These are phyloP conservation scores for Lactarius psammicola DNA, from an alignment of 768 basidiomycete species.

Conservation along the genomic window DNA sequence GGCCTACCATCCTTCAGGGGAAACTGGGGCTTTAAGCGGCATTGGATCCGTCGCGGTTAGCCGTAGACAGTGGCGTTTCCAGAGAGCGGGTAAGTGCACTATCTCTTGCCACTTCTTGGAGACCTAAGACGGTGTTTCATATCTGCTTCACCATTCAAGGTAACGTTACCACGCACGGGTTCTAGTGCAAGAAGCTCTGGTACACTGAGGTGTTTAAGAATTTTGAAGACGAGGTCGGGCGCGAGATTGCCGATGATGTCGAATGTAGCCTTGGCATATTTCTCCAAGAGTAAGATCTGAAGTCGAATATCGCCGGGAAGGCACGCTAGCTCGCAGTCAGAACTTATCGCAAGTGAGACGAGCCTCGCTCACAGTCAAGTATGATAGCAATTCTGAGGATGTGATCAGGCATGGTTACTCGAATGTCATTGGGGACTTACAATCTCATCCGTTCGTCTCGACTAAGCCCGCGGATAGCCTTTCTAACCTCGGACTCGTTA, in stretches of 20 bases:
- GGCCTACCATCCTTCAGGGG: slow-evolving; percentile 70
- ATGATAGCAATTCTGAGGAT: slow-evolving; percentile 55
- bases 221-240: slow-evolving; percentile 59
- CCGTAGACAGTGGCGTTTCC: slow-evolving; percentile 72
- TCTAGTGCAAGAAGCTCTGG: slow-evolving; percentile 61
- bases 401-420: slow-evolving; percentile 12
- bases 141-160: neutral
- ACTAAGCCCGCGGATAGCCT: slow-evolving; percentile 56
- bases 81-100: slow-evolving; percentile 65
- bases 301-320: slow-evolving; percentile 82
- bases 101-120: slow-evolving; percentile 46
- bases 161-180: slow-evolving; percentile 40
- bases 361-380: slow-evolving; percentile 49
- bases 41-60: slow-evolving; percentile 72
- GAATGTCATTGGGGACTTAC: slow-evolving; percentile 45
- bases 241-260: slow-evolving; percentile 76
- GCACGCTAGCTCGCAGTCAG: slow-evolving; percentile 47
- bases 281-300: slow-evolving; percentile 81
- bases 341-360: slow-evolving; percentile 19
- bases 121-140: slow-evolving; percentile 34
- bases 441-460: slow-evolving; percentile 71
- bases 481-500: slow-evolving; percentile 67
- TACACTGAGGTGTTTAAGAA: slow-evolving; percentile 59
- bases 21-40: slow-evolving; percentile 58
- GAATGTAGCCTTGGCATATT: slow-evolving; percentile 78